phyloP scores from a whole-genome alignment of 192 early-diverging fungal genomes.

The Allomyces arbusculus region DNA sequence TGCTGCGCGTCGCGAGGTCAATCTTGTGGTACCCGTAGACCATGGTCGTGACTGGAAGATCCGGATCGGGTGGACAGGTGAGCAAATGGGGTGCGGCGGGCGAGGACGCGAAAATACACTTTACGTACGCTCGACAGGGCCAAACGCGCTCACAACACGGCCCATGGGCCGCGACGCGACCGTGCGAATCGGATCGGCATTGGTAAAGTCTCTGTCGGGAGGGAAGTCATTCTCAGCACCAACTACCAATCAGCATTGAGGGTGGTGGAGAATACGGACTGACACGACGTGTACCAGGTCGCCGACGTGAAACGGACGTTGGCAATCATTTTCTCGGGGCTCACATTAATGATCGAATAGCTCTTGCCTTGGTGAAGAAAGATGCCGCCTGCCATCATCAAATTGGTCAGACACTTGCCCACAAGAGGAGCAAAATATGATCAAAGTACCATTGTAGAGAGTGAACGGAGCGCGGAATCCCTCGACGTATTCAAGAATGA shows the following conservation, averaged over 20 bases:
- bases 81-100: not conserved
- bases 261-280: not conserved
- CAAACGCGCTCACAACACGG: not conserved
- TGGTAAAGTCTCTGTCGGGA: not conserved
- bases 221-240: not conserved
- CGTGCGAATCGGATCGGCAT: not conserved
- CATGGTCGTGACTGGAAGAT: not conserved
- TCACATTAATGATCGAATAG: slow-evolving; percentile 11
- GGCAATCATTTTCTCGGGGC: slow-evolving; percentile 4
- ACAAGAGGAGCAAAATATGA: not conserved
- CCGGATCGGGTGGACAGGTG: not conserved
- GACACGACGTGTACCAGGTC: slow-evolving; percentile 11
- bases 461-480: slow-evolving; percentile 8
- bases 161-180: no score
- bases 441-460: slow-evolving; percentile 7
- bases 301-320: slow-evolving; percentile 8
- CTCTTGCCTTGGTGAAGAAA: slow-evolving; percentile 13
- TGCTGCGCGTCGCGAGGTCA: not conserved
- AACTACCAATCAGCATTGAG: not conserved
- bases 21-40: not conserved
- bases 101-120: not conserved
- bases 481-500: slow-evolving; percentile 19
- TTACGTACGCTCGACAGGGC: not conserved
- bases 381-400: slow-evolving; percentile 7
- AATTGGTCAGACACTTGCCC: not conserved